Evolutionary conservation across 2,329 filamentous ascomycete genomes (phyloP).

Genomic region (Claviceps pazoutovae): DNA sequence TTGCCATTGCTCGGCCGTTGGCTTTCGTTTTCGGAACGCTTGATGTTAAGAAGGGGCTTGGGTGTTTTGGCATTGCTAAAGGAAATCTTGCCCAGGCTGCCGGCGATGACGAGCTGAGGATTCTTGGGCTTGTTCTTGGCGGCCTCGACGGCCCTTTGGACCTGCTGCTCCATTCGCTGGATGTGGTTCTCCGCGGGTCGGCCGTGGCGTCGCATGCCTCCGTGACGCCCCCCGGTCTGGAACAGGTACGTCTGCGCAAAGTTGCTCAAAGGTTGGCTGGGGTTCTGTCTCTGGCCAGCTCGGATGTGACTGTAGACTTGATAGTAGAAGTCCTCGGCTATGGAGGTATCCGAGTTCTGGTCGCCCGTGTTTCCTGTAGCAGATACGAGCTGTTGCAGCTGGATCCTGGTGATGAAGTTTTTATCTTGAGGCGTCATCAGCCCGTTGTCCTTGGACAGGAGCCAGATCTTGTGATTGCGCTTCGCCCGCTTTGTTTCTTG

Average conservation of each 20-base stretch:
- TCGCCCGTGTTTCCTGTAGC: slow-evolving; percentile 81
- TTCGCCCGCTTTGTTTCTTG: slow-evolving; percentile 93
- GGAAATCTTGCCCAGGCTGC: slow-evolving; percentile 91
- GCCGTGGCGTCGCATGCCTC: slow-evolving; percentile 58
- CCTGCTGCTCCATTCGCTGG: slow-evolving; percentile 98
- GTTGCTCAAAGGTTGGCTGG: slow-evolving; percentile 83
- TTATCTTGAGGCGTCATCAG: slow-evolving; percentile 99
- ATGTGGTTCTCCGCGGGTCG: slow-evolving; percentile 90
- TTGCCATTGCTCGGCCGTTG: slow-evolving; percentile 38
- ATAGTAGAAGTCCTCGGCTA: slow-evolving; percentile 95
- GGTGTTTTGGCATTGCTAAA: slow-evolving; percentile 98
- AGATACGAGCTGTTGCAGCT: slow-evolving; percentile 87
- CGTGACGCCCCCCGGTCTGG: slow-evolving; percentile 77
- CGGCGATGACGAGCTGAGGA: slow-evolving; percentile 90
- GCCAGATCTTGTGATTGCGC: slow-evolving; percentile 94
- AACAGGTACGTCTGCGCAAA: slow-evolving; percentile 97
- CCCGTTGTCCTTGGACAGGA: slow-evolving; percentile 86
- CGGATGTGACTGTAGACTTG: slow-evolving; percentile 94
- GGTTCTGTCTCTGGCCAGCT: slow-evolving; percentile 76
- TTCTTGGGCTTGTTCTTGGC: slow-evolving; percentile 97
- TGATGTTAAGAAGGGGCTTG: slow-evolving; percentile 88
- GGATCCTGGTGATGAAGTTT: slow-evolving; percentile 97
- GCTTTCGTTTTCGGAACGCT: slow-evolving; percentile 59
- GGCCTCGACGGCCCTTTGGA: slow-evolving; percentile 90
- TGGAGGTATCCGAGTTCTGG: slow-evolving; percentile 61